Percentiles rank a stretch among this genome's conserved stretches.
Evolutionary conservation across 2,329 filamentous ascomycete genomes (phyloP).

Genomic region (Teratosphaeria pseudoeucalypti): DNA sequence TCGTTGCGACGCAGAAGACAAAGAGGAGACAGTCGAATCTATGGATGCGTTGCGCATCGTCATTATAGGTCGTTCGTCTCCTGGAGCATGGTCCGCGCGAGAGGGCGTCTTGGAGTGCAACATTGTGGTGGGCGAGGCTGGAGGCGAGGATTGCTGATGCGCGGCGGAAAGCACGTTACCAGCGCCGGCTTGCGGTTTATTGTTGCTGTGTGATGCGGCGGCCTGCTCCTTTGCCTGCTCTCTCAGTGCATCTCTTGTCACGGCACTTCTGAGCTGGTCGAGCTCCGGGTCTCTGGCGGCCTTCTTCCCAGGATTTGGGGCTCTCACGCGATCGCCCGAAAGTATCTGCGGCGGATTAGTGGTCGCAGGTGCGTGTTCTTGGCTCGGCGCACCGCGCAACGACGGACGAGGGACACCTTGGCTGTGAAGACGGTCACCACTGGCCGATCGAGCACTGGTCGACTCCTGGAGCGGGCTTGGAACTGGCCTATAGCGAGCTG

Average conservation of each 20-base stretch:
- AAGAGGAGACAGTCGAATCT: slow-evolving; percentile 75
- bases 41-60: slow-evolving; percentile 66
- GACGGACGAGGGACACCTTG: not conserved
- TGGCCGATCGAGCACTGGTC: slow-evolving; percentile 1
- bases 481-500: slow-evolving; percentile 1
- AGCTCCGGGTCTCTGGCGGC: slow-evolving; percentile 12
- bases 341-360: not conserved
- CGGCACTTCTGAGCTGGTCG: slow-evolving; percentile 15
- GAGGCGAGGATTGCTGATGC: slow-evolving; percentile 15
- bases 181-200: slow-evolving; percentile 14
- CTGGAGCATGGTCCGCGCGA: not conserved
- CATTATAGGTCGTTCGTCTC: slow-evolving; percentile 12
- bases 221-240: slow-evolving; percentile 10
- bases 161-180: slow-evolving; percentile 22
- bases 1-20: slow-evolving; percentile 30
- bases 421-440: not conserved
- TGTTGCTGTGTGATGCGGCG: slow-evolving; percentile 3
- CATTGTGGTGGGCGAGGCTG: slow-evolving; percentile 26
- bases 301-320: slow-evolving; percentile 12
- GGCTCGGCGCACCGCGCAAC: not conserved
- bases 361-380: not conserved
- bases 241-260: slow-evolving; percentile 17
- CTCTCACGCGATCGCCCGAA: slow-evolving; percentile 6
- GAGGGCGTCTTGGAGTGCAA: slow-evolving; percentile 19
- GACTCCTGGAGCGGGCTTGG: slow-evolving; percentile 5